Evolutionary conservation across 2,329 filamentous ascomycete species (phyloP), one percentile per base, ranked within the genome.

Genomic region (Ophiostoma angusticollis): DNA sequence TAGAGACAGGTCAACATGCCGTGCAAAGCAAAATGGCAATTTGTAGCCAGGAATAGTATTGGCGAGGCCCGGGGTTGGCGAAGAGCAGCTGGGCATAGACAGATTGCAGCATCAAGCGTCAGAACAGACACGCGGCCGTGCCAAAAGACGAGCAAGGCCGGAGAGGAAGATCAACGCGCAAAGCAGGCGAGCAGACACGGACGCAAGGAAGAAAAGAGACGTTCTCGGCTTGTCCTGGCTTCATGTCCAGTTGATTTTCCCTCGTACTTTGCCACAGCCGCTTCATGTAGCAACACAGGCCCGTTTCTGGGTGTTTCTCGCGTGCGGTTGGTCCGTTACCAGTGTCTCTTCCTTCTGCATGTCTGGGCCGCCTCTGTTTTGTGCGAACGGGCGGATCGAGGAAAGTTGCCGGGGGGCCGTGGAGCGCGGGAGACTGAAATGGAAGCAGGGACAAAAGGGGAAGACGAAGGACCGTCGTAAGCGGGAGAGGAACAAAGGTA

Each of bases 51-150:
- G 13, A 27, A 28, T n/a, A n/a, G n/a, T n/a, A 37, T 33, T 41
- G 39, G 39, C 39, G 39, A 41, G 37, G 18, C 23, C n/a, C 23
- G 30, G 33, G 34, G 28, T 24, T 33, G 34, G 29, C 31, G 39
- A 27, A 28, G 28, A 31, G 14, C 30, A 30, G 16, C 16, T 30
- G 14, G 23, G 28, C 14, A 14, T 19, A 17, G 27, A 16, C 12
- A 22, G n/a, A 27, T 24, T 17, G n/a, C 17, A 18, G 17, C 13
- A 14, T 7, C 4, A 28, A 19, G 17, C n/a, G n/a, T n/a, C n/a
- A n/a, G n/a, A n/a, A n/a, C n/a, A n/a, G n/a, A n/a, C n/a, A n/a
- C n/a, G n/a, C n/a, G n/a, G n/a, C n/a, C n/a, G n/a, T n/a, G n/a
- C n/a, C n/a, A 11, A 27, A 30, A 13, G 9, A 33, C 18, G 18